A percentile compares a stretch with the other conserved stretches of the same genome.
phyloP scores from a whole-genome alignment of 2,329 filamentous ascomycete species.

The Beauveria brongniartii region DNA sequence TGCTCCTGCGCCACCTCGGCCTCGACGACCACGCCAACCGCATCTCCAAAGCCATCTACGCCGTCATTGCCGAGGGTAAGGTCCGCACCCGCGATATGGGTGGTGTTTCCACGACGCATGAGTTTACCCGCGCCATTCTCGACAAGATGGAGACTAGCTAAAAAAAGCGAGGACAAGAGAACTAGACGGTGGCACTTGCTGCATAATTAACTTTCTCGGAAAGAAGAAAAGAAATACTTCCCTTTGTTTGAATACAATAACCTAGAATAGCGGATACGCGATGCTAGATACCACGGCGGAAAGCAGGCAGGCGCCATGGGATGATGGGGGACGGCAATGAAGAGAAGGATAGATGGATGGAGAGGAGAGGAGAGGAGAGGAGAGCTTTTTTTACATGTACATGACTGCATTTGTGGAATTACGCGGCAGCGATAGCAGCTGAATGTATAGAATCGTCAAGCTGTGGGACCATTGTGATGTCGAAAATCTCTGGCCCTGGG shows the following conservation, averaged over 20 bases:
- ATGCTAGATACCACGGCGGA: slow-evolving; percentile 5
- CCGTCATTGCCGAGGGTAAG: slow-evolving; percentile 79
- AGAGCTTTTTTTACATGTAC: slow-evolving; percentile 8
- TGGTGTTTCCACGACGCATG: slow-evolving; percentile 77
- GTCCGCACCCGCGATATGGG: slow-evolving; percentile 94
- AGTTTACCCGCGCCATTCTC: slow-evolving; percentile 91
- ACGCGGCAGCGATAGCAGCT: slow-evolving; percentile 7
- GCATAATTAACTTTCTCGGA: not conserved
- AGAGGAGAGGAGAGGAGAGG: not conserved
- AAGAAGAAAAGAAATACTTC: not conserved
- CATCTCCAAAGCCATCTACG: slow-evolving; percentile 79
- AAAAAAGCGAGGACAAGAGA: slow-evolving; percentile 24
- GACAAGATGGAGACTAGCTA: slow-evolving; percentile 82
- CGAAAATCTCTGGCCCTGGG: not conserved
- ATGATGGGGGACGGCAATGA: not conserved
- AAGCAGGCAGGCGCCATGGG: not conserved
- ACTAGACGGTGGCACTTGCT: not conserved
- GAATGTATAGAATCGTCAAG: slow-evolving; percentile 11
- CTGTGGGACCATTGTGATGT: not conserved
- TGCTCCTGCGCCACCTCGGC: slow-evolving; percentile 94
- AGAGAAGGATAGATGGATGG: not conserved
- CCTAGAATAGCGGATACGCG: slow-evolving; percentile 2
- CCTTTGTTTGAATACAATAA: slow-evolving; percentile 9
- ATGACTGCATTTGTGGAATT: slow-evolving; percentile 10
- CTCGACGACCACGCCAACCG: slow-evolving; percentile 98